A percentile compares a stretch with the other conserved stretches of the same genome.
phyloP scores from a whole-genome alignment of 2,329 filamentous ascomycete genomes.

The Arthrobotrys entomopaga region DNA sequence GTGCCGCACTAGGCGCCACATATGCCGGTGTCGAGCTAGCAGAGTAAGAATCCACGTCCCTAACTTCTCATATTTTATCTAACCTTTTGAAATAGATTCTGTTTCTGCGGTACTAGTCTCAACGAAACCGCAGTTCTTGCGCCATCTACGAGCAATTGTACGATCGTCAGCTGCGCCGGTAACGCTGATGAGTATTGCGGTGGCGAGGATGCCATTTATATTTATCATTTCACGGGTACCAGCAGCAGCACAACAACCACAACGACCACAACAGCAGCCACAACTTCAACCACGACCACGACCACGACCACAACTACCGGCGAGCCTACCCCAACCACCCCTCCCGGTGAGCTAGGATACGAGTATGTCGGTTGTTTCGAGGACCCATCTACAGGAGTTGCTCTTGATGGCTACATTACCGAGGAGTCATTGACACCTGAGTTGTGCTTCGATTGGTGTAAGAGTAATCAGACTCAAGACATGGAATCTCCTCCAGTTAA shows the following conservation, averaged over 20 bases:
- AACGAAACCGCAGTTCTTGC: not conserved
- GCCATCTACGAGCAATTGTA: slow-evolving; percentile 15
- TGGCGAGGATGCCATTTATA: slow-evolving; percentile 4
- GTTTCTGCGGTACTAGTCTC: slow-evolving; percentile 31
- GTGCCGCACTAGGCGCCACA: slow-evolving; percentile 11
- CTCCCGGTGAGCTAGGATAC: not conserved
- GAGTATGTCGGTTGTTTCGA: not conserved
- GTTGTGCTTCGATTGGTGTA: slow-evolving; percentile 17
- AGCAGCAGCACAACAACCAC: slow-evolving; percentile 3
- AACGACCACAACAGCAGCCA: slow-evolving; percentile 34
- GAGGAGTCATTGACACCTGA: slow-evolving; percentile 11
- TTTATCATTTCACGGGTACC: slow-evolving; percentile 19
- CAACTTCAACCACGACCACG: slow-evolving; percentile 10
- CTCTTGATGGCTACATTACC: not conserved
- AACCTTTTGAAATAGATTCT: slow-evolving; percentile 27
- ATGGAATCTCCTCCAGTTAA: not conserved
- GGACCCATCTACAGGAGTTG: not conserved
- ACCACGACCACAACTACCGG: slow-evolving; percentile 10
- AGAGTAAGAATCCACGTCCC: slow-evolving; percentile 18
- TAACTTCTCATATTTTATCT: not conserved
- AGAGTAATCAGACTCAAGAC: not conserved
- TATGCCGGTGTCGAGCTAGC: slow-evolving; percentile 32
- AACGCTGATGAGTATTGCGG: slow-evolving; percentile 24
- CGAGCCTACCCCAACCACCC: not conserved
- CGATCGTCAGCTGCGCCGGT: slow-evolving; percentile 9